A percentile compares a stretch with the other conserved stretches of the same genome.
Evolutionary conservation across 805 yeast species (phyloP).

Genomic region (Candida xiaguanensis): DNA sequence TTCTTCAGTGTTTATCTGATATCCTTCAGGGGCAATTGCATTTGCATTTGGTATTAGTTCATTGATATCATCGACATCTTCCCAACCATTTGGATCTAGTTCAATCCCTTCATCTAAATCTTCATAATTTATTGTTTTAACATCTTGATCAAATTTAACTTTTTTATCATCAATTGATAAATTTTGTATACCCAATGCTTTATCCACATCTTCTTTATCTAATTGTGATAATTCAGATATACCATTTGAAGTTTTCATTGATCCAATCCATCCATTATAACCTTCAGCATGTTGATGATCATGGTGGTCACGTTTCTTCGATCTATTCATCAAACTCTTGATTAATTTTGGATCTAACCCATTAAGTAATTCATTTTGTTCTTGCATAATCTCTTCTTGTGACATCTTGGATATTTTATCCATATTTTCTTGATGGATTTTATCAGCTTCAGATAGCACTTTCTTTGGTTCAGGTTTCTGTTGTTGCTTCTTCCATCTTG

Average conservation of each 20-base stretch:
- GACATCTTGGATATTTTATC: slow-evolving; percentile 60
- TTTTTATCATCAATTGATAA: slow-evolving; percentile 18
- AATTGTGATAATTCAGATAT: slow-evolving; percentile 27
- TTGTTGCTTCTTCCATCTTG: slow-evolving; percentile 40
- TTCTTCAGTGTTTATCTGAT: slow-evolving; percentile 37
- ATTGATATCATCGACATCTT: slow-evolving; percentile 47
- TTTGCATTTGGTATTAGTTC: slow-evolving; percentile 51
- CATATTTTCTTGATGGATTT: slow-evolving; percentile 74
- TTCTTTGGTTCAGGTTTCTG: slow-evolving; percentile 11
- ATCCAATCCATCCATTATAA: slow-evolving; percentile 39
- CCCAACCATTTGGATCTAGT: slow-evolving; percentile 42
- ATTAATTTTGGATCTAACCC: slow-evolving; percentile 67
- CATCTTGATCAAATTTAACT: slow-evolving; percentile 29
- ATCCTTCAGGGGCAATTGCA: slow-evolving; percentile 38
- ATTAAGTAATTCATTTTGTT: slow-evolving; percentile 63
- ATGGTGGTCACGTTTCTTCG: slow-evolving; percentile 41
- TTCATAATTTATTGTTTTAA: slow-evolving; percentile 25
- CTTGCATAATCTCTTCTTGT: slow-evolving; percentile 58
- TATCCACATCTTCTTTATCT: slow-evolving; percentile 33
- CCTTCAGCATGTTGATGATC: slow-evolving; percentile 38
- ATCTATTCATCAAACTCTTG: slow-evolving; percentile 53
- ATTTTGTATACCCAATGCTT: slow-evolving; percentile 30
- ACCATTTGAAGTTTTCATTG: slow-evolving; percentile 35
- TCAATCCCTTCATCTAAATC: slow-evolving; percentile 21
- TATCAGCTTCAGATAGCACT: slow-evolving; percentile 57